Base-by-base conservation (phyloP, 805 yeast species). In the Kuraishia floccosa region DNA sequence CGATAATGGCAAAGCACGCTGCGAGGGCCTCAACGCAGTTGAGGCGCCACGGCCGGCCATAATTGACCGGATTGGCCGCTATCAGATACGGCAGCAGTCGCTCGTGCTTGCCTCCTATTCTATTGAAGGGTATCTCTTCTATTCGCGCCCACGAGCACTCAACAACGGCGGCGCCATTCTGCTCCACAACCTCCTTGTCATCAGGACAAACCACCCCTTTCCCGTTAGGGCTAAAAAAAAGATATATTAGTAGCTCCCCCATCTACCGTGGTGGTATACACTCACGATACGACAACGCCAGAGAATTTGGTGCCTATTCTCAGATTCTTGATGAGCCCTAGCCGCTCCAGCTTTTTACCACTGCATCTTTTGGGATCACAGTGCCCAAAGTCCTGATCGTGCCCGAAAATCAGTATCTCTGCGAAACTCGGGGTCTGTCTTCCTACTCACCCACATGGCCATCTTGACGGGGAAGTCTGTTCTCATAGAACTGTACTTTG, bases 141-240 rank as follows among this genome's bases (percentile, higher is more conserved):
- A 91, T 52, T 33, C 97, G 63, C 0, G 98, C 98, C 98, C 98
- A 91, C 2, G 96, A 85, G 55, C 97, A 89, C 51, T 91, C 98
- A 2, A 91, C 97, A 6, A 91, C 98, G 0, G 98, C 95, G n/a
- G 86, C 91, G 23, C 98, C 98, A 25, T 62, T 49, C 18, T 63
- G 63, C 43, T 81, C 94, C 0, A 86, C 94, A 9, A 84, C 65
- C 28, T 72, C 81, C 25, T 55, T 48, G 51, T 91, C 98, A 41
- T 80, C 65, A 0, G 97, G 97, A 50, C 94, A 84, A 1, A 91
- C 95, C 1, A 85, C 87, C 5, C 72, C 67, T 45, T 76, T 79
- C 10, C 96, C 98, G 47, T 85, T 86, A 0, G 98, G 97, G 11
- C 45, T 36, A 12, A 5, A 8, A 14, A n/a, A n/a, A n/a, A n/a